Conservation (phyloP, 1,284 basidiomycete genomes). For the Cutaneotrichosporon mucoides region DNA sequence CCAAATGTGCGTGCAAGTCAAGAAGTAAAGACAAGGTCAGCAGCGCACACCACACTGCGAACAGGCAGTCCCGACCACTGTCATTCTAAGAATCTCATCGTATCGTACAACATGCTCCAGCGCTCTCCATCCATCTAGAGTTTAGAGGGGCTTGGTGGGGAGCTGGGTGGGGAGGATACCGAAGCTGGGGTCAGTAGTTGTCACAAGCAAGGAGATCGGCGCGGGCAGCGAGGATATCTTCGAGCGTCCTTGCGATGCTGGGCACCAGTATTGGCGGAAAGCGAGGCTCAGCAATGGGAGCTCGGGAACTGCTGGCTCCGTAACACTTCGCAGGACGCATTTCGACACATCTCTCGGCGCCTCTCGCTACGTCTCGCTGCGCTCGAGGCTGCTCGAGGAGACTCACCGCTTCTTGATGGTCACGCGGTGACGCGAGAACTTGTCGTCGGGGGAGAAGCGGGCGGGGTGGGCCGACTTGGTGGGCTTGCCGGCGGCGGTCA, state of each 20-base stretch:
- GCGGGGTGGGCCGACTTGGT: slow-evolving; percentile 94
- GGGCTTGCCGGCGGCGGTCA: slow-evolving; percentile 69
- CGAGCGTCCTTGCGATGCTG: no score
- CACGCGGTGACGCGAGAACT: slow-evolving; percentile 91
- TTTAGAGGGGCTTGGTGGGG: slow-evolving; percentile 79
- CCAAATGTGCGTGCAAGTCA: no score
- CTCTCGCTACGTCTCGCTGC: not conserved
- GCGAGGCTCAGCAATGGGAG: no score
- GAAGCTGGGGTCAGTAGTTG: slow-evolving; percentile 52
- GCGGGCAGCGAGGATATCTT: no score
- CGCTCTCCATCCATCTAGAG: slow-evolving; percentile 25
- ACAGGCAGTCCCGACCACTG: no score
- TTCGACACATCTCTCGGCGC: not conserved
- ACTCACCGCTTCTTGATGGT: slow-evolving; percentile 84
- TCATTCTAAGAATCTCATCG: not conserved
- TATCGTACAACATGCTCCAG: slow-evolving; percentile 18
- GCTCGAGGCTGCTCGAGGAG: no score
- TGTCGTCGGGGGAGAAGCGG: slow-evolving; percentile 95
- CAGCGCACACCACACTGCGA: no score
- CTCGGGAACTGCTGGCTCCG: no score
- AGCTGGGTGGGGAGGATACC: slow-evolving; percentile 81
- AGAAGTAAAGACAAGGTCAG: no score
- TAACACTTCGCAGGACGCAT: not conserved
- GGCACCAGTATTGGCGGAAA: no score
- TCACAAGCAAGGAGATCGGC: no score